These are phyloP conservation scores for Lactarius pseudohatsudake DNA, from an alignment of 768 basidiomycete genomes.

Conservation along the genomic window DNA sequence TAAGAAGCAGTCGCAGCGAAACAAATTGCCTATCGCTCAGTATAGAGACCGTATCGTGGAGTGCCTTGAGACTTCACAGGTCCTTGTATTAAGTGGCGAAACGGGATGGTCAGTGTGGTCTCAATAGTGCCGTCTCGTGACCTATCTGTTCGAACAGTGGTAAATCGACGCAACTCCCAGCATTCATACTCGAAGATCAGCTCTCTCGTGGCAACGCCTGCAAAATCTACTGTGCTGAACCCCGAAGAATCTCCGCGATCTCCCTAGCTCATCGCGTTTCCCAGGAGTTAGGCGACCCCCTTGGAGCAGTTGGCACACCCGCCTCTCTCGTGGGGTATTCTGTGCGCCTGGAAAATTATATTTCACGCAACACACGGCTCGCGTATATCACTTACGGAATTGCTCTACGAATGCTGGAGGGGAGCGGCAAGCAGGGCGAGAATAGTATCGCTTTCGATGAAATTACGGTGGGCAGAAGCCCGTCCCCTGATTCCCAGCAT, in stretches of 20 bases:
- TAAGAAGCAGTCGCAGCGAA: conserved; percentile 60
- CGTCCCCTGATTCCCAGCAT: conserved; percentile 15
- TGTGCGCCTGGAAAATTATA: conserved; percentile 88
- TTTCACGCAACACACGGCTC: conserved; percentile 71
- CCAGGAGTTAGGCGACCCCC: conserved; percentile 83
- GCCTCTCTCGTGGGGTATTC: conserved; percentile 91
- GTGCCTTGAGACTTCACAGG: conserved; percentile 69
- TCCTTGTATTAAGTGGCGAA: conserved; percentile 85
- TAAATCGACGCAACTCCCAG: conserved; percentile 95
- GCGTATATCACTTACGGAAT: conserved; percentile 94
- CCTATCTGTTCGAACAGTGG: conserved; percentile 51
- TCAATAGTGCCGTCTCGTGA: conserved; percentile 18
- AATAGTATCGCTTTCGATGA: conserved; percentile 88
- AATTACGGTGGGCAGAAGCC: conserved; percentile 65
- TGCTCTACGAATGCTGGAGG: conserved; percentile 95
- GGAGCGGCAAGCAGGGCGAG: conserved; percentile 65
- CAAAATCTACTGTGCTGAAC: conserved; percentile 94
- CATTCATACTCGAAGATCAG: conserved; percentile 90
- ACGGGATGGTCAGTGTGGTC: conserved; percentile 58
- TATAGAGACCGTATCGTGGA: conserved; percentile 74
- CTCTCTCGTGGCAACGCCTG: conserved; percentile 77
- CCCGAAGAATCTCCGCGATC: conserved; percentile 92
- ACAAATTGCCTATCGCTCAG: conserved; percentile 79
- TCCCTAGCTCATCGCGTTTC: conserved; percentile 96
- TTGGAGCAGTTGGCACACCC: conserved; percentile 71